Evolutionary conservation across 495 filamentous ascomycete genomes (phyloP).

Genomic region (Saxophila tyrrhenica): DNA sequence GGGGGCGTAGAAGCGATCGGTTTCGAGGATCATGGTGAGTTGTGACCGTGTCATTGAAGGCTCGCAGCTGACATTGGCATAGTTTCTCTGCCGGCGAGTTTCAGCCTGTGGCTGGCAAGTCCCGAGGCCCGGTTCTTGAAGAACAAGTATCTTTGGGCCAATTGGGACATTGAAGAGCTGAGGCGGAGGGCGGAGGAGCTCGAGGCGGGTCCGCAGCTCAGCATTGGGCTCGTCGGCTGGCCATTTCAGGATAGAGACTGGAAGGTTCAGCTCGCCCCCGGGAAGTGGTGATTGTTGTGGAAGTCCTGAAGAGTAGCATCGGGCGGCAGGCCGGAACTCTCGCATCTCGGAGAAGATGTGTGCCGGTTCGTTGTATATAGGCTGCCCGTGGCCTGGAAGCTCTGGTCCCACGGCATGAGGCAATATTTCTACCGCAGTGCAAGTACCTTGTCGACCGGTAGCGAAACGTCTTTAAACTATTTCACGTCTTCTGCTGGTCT

Average conservation of each 20-base stretch:
- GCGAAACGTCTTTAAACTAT: too few species aligned
- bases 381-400: too few species aligned
- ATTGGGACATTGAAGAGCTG: slow-evolving; percentile 46
- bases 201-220: slow-evolving; percentile 3
- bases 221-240: neutral
- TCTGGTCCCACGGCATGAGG: too few species aligned
- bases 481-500: too few species aligned
- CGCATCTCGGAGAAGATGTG: too few species aligned
- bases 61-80: slow-evolving; percentile 7
- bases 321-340: too few species aligned
- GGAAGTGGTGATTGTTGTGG: too few species aligned
- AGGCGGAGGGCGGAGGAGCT: slow-evolving; percentile 33
- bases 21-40: slow-evolving; percentile 31
- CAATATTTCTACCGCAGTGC: too few species aligned
- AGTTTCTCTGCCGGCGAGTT: slow-evolving; percentile 34
- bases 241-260: neutral
- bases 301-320: too few species aligned
- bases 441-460: too few species aligned
- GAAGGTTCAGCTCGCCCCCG: too few species aligned
- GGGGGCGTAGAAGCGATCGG: slow-evolving; percentile 28
- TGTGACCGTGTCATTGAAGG: neutral
- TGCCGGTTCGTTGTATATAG: too few species aligned
- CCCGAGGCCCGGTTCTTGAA: slow-evolving; percentile 39
- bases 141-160: slow-evolving; percentile 36
- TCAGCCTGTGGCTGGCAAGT: slow-evolving; percentile 40